Evolutionary conservation across 768 basidiomycete species (phyloP).

Genomic region (Arthromyces matolae): DNA sequence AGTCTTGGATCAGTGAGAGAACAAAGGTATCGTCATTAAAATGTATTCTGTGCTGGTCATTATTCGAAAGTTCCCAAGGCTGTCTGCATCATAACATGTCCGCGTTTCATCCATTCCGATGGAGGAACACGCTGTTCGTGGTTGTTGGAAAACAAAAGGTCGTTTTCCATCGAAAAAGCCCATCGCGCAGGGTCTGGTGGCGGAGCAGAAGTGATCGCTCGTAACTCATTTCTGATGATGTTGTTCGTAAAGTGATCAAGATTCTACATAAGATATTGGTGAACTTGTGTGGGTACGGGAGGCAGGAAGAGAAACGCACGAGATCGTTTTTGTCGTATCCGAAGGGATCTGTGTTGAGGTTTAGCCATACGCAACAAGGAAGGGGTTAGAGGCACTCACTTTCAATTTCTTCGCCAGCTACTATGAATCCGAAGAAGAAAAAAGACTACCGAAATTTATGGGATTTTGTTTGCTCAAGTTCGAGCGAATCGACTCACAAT

Average conservation of each 20-base stretch:
- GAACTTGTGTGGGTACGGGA: not conserved
- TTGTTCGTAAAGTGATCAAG: slow-evolving; percentile 69
- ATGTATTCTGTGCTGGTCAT: too few relatives aligned
- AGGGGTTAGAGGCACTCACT: slow-evolving; percentile 37
- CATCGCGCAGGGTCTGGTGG: slow-evolving; percentile 56
- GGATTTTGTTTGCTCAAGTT: slow-evolving; percentile 4
- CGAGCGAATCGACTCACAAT: slow-evolving; percentile 31
- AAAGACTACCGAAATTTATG: slow-evolving; percentile 40
- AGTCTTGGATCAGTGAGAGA: too few relatives aligned
- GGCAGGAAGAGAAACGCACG: slow-evolving; percentile 29
- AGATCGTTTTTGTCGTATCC: slow-evolving; percentile 75
- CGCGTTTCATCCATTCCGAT: slow-evolving; percentile 54
- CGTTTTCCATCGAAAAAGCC: slow-evolving; percentile 60
- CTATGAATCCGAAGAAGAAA: slow-evolving; percentile 71
- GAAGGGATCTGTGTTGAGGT: slow-evolving; percentile 36
- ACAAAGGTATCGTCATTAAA: too few relatives aligned
- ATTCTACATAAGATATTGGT: slow-evolving; percentile 32
- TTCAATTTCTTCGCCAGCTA: slow-evolving; percentile 73
- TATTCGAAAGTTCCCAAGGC: slow-evolving; percentile 27
- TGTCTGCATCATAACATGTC: slow-evolving; percentile 41
- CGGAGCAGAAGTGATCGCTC: slow-evolving; percentile 56
- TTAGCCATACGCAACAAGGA: slow-evolving; percentile 1
- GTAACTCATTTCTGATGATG: slow-evolving; percentile 67
- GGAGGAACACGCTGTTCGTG: slow-evolving; percentile 45
- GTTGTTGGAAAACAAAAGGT: slow-evolving; percentile 44